A percentile compares a stretch with the other conserved stretches of the same genome.
These are phyloP conservation scores for Monosporascus sp. DNA, from an alignment of 2,329 filamentous ascomycete species.

Conservation along the genomic window DNA sequence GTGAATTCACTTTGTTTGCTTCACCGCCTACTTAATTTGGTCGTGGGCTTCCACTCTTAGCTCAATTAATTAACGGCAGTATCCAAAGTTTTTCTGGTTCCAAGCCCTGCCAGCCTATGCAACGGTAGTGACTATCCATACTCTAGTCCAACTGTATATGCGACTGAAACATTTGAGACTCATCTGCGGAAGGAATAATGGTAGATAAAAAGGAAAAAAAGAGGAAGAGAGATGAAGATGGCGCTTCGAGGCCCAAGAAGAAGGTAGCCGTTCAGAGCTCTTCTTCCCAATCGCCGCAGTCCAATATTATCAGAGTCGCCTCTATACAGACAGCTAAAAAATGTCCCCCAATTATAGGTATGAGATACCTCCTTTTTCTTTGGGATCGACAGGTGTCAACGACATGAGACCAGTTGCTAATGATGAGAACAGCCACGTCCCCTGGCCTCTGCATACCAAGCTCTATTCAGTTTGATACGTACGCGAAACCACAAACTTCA, in stretches of 20 bases:
- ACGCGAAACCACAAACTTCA: conserved; percentile 33
- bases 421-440: conserved; percentile 29
- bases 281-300: conserved; percentile 22
- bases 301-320: conserved; percentile 37
- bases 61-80: conserved; percentile 15
- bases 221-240: conserved; percentile 45
- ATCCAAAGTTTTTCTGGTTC: conserved; percentile 15
- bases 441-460: conserved; percentile 33
- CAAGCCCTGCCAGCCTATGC: background rate
- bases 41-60: background rate
- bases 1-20: background rate
- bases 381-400: conserved; percentile 5
- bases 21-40: conserved; percentile 22
- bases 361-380: conserved; percentile 9
- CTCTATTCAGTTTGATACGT: conserved; percentile 41
- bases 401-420: conserved; percentile 3
- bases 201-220: conserved; percentile 40
- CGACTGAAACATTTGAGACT: background rate
- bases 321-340: conserved; percentile 39
- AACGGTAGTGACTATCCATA: background rate
- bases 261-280: conserved; percentile 42
- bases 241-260: conserved; percentile 39
- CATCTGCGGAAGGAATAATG: conserved; percentile 24
- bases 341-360: conserved; percentile 52
- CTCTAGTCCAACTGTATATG: background rate